Evolutionary conservation across 2,329 filamentous ascomycete genomes (phyloP).

Genomic region (Aureobasidium melanogenum): DNA sequence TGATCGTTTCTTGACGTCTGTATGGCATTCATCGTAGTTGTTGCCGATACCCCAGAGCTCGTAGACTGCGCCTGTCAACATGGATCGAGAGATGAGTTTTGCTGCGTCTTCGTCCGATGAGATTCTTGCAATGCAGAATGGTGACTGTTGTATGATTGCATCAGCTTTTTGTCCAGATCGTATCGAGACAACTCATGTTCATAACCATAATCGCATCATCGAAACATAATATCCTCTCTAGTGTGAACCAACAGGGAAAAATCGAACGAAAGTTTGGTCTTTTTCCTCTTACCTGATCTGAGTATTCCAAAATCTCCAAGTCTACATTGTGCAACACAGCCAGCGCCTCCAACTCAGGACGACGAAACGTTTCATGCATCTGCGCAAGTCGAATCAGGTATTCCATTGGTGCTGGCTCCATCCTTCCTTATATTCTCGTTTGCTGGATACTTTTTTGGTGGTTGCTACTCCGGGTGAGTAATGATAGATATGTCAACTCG

Average conservation of each 20-base stretch:
- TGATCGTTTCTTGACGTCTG: conserved; percentile 51
- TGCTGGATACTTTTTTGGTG: background rate
- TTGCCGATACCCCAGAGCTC: conserved; percentile 76
- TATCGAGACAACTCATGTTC: too few species aligned
- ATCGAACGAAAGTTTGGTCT: background rate
- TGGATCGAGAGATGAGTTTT: conserved; percentile 63
- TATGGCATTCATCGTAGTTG: conserved; percentile 60
- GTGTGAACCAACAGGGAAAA: background rate
- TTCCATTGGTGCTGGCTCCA: conserved; percentile 41
- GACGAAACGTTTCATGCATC: conserved; percentile 81
- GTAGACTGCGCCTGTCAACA: conserved; percentile 75
- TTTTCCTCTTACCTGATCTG: conserved; percentile 50
- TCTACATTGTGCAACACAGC: conserved; percentile 59
- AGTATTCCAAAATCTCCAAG: conserved; percentile 67
- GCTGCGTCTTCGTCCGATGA: conserved; percentile 57
- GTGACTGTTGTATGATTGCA: conserved; percentile 52
- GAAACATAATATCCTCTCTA: background rate
- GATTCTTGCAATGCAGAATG: conserved; percentile 71
- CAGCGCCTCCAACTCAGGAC: conserved; percentile 73
- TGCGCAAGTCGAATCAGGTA: conserved; percentile 88
- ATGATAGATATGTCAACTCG: too few species aligned
- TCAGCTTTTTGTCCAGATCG: too few species aligned
- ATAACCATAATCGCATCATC: too few species aligned
- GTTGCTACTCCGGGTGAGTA: too few species aligned
- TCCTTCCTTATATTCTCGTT: background rate